phyloP scores from a whole-genome alignment of 2,329 filamentous ascomycete genomes.

The Didymella lethalis region DNA sequence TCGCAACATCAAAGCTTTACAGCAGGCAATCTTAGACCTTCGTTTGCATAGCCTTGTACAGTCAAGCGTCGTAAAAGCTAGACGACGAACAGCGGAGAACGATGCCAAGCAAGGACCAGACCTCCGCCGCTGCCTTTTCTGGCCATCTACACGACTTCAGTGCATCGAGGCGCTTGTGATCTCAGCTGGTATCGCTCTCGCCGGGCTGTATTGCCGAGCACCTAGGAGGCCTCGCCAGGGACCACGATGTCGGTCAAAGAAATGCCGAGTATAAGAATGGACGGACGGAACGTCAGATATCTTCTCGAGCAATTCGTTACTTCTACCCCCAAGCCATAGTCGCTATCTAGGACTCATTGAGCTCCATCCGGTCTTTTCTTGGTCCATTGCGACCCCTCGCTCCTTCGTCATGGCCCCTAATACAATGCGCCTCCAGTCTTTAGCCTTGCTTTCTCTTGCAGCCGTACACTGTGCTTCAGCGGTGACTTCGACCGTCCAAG shows the following conservation, averaged over 20 bases:
- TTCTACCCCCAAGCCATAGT: too few relatives aligned
- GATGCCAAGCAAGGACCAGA: not conserved
- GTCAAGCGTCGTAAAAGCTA: too few relatives aligned
- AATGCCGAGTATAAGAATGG: too few relatives aligned
- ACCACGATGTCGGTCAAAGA: not conserved
- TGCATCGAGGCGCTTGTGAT: not conserved
- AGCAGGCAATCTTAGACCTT: too few relatives aligned
- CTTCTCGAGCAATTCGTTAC: not conserved
- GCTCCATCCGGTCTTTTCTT: not conserved
- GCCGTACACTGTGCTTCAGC: not conserved
- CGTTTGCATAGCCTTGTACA: too few relatives aligned
- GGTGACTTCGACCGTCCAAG: not conserved
- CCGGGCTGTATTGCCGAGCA: not conserved
- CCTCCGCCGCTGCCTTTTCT: not conserved
- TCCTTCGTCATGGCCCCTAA: not conserved
- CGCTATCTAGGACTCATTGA: not conserved
- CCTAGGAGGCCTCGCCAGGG: not conserved
- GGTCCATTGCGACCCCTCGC: not conserved
- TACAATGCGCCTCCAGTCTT: not conserved
- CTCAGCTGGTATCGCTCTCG: not conserved
- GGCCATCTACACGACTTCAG: not conserved
- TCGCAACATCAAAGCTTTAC: too few relatives aligned
- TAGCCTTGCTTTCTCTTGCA: not conserved
- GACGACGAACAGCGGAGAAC: too few relatives aligned
- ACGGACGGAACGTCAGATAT: too few relatives aligned